Evolutionary conservation across 2,329 filamentous ascomycete species (phyloP), one percentile per base, ranked within the genome.

Genomic region (Dactylonectria estremocensis): DNA sequence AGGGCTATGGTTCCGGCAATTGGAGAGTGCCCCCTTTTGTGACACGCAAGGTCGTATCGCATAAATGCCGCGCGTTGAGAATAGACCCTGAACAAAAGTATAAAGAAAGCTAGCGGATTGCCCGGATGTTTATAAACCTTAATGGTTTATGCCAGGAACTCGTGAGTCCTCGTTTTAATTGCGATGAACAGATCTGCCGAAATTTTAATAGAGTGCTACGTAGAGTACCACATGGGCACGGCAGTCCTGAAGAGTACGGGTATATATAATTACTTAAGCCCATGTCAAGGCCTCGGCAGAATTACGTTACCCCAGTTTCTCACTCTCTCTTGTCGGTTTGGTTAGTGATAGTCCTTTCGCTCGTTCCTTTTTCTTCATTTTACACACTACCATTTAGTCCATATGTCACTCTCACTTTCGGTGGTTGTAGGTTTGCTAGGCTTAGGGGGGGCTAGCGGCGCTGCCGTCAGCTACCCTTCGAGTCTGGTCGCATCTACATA

Each of bases 401-500:
- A 40, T 14, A 72, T 72, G 70, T 13, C 58, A 2, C 52, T 53
- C 18, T 1, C 69, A 5, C 22, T 71, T 20, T 72, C 59, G n/a
- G 69, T 57, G 2, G 24, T 60, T n/a, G 28, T 71, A 22, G 70
- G 68, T 59, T 52, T 71, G 24, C 14, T 72, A 35, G 55, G 65
- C 57, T 53, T 73, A 1, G 33, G 59, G 24, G 14, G 24, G n/a
- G 59, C 35, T 24, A 54, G 18, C 53, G 61, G 11, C 3, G 13
- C 49, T 2, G 37, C 37, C n/a, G 8, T 10, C 10, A 50, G 18
- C 7, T 18, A 3, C 8, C 22, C 43, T 11, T 58, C 59, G 7
- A 18, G 31, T 4, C 63, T 73, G 2, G 72, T 74, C 1, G 68
- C 72, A 3, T 74, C 72, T 1, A 74, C 72, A 9, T 74, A 74